A percentile compares a stretch with the other conserved stretches of the same genome.
Evolutionary conservation across 345 rosid genomes (phyloP).

Genomic region (Stellera chamaejasme): DNA sequence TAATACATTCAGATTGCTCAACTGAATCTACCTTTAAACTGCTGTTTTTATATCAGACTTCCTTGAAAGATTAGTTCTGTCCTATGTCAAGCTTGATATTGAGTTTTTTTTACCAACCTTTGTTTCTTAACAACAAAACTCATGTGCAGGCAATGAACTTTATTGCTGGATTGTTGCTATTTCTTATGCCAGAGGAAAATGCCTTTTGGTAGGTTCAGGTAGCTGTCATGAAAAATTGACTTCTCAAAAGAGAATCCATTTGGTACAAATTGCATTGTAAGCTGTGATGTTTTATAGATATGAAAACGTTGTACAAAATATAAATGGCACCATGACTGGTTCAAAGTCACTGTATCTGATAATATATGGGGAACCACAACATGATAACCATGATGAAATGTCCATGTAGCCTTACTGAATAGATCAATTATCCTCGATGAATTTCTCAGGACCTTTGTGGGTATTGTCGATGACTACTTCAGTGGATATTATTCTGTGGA

Average conservation of each 20-base stretch:
- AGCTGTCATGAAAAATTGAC: conserved; percentile 7
- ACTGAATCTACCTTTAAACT: background rate
- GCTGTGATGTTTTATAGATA: background rate
- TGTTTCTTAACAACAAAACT: conserved; percentile 17
- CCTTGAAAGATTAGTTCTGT: too few relatives aligned
- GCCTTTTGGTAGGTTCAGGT: conserved; percentile 85
- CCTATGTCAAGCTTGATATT: too few relatives aligned
- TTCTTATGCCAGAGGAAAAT: conserved; percentile 97
- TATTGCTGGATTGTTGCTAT: conserved; percentile 92
- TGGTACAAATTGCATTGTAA: background rate
- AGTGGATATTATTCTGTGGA: conserved; percentile 88
- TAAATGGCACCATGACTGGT: too few relatives aligned
- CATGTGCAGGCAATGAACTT: conserved; percentile 92
- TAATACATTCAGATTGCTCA: too few relatives aligned
- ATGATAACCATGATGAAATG: too few relatives aligned
- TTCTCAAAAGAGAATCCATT: background rate
- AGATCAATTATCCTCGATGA: conserved; percentile 13
- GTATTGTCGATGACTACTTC: conserved; percentile 87
- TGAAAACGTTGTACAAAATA: too few relatives aligned
- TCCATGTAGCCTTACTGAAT: background rate
- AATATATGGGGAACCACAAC: too few relatives aligned
- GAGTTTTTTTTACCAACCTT: conserved; percentile 1
- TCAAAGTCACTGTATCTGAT: too few relatives aligned
- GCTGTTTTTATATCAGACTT: too few relatives aligned
- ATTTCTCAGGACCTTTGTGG: conserved; percentile 73